These are phyloP conservation scores for Apiotrichum laibachii DNA, from an alignment of 1,284 basidiomycete species.

Conservation along the genomic window DNA sequence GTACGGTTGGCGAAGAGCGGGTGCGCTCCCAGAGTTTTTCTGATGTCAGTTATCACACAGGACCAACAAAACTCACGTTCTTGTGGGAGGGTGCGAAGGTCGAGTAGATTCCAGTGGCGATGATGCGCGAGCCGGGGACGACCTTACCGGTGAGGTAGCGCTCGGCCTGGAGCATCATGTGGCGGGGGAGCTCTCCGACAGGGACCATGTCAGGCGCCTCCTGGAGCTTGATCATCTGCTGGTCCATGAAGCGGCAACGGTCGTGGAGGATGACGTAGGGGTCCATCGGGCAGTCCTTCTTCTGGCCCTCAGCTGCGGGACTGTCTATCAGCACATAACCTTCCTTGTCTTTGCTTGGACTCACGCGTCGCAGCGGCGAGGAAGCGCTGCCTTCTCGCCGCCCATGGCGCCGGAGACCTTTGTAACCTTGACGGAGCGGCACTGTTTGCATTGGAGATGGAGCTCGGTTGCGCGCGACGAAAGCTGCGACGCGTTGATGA, in stretches of 20 bases:
- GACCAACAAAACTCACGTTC: constrained; percentile 57
- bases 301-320: constrained; percentile 67
- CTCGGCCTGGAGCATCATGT: constrained; percentile 91
- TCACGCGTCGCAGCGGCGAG: constrained; percentile 74
- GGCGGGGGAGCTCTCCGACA: constrained; percentile 93
- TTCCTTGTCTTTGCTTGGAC: constrained; percentile 20
- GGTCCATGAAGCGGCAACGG: constrained; percentile 90
- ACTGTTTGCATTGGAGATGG: constrained; percentile 88
- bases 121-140: constrained; percentile 88
- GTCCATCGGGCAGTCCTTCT: constrained; percentile 91
- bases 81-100: constrained; percentile 81
- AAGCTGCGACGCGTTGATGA: constrained; percentile 93
- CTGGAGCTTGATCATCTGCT: constrained; percentile 94
- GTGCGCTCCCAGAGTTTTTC: constrained; percentile 67
- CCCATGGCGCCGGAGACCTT: constrained; percentile 81
- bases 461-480: constrained; percentile 90
- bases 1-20: constrained; percentile 90
- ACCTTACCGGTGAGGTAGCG: constrained; percentile 84
- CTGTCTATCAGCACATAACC: constrained; percentile 23
- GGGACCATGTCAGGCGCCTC: constrained; percentile 99
- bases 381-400: constrained; percentile 75
- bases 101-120: constrained; percentile 95
- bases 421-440: constrained; percentile 76
- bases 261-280: constrained; percentile 96
- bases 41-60: constrained; percentile 41